A percentile compares a stretch with the other conserved stretches of the same genome.
phyloP scores from a whole-genome alignment of 2,329 filamentous ascomycete species.

The Lanzia echinophila region DNA sequence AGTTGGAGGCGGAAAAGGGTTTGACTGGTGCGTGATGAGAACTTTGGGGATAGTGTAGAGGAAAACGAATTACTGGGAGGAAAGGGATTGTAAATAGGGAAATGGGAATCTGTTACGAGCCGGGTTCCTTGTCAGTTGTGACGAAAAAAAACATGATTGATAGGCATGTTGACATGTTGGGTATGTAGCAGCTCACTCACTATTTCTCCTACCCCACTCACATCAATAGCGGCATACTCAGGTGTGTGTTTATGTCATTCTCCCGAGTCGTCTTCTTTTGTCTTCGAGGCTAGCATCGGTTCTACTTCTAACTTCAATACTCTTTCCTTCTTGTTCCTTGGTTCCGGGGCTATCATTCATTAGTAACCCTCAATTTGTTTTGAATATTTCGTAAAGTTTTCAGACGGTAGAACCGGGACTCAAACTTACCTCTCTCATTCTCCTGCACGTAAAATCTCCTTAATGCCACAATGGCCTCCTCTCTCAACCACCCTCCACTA shows the following conservation, averaged over 20 bases:
- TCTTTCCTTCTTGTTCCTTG: slow-evolving; percentile 29
- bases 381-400: not conserved
- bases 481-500: slow-evolving; percentile 75
- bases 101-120: not conserved
- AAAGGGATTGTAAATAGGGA: slow-evolving; percentile 7
- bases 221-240: too few relatives aligned
- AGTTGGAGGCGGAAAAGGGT: slow-evolving; percentile 70
- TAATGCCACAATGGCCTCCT: slow-evolving; percentile 83
- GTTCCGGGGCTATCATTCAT: slow-evolving; percentile 26
- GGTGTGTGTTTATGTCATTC: not conserved
- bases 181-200: too few relatives aligned
- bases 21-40: not conserved
- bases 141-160: not conserved
- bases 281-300: slow-evolving; percentile 17
- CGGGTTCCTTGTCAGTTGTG: too few relatives aligned
- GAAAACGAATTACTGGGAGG: not conserved
- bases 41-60: not conserved
- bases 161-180: too few relatives aligned
- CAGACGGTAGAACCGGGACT: not conserved
- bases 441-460: slow-evolving; percentile 96
- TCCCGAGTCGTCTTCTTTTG: not conserved
- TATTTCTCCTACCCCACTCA: too few relatives aligned
- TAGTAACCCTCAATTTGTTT: slow-evolving; percentile 1
- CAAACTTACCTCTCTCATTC: slow-evolving; percentile 72
- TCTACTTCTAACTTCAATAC: slow-evolving; percentile 30